Evolutionary conservation across 2,329 filamentous ascomycete genomes (phyloP), one percentile per base, ranked within the genome.

Genomic region (Exophiala calicioides): DNA sequence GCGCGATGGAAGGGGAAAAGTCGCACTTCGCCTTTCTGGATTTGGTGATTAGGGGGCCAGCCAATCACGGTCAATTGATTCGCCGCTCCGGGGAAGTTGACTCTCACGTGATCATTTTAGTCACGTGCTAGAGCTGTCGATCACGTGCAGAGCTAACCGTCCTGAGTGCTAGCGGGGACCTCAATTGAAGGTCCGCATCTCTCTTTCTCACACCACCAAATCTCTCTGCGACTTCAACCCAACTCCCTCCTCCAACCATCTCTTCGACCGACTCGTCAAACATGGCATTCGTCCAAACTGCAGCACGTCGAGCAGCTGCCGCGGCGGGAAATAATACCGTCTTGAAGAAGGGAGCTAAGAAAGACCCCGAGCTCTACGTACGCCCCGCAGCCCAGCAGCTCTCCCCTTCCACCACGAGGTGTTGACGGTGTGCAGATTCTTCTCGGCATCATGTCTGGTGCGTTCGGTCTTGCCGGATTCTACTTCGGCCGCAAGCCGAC

Each of bases 381-480:
- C 59, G 80, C 31, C 40, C 13, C 7, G 8, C 30, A 16, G 26
- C 21, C 40, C 36, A 32, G 30, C 39, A 38, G 35, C 18, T 21
- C 16, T 37, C 31, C 34, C 7, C 10, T n/a, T 18, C 38, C 30
- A 15, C 24, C n/a, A n/a, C n/a, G n/a, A 34, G 21, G 13, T 30
- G 23, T 27, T 50, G 40, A 51, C 39, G 2, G 26, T 24, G 18
- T 50, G 36, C 63, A 97, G 93, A 83, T 97, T 65, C 86, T 98
- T 58, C 81, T 90, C 57, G 88, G 82, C 65, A 84, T 97, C 69
- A 95, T 97, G 89, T 84, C 86, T 62, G 84, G 85, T 68, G 86
- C 88, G 62, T 86, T 96, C 65, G 84, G 84, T 65, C 83, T 93
- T 62, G 91, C 88, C 59, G 91, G 91, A 68, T 95, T 84, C 82